Evolutionary conservation across 2,329 filamentous ascomycete genomes (phyloP), one percentile per base, ranked within the genome.

Genomic region (Penicillium sp.): DNA sequence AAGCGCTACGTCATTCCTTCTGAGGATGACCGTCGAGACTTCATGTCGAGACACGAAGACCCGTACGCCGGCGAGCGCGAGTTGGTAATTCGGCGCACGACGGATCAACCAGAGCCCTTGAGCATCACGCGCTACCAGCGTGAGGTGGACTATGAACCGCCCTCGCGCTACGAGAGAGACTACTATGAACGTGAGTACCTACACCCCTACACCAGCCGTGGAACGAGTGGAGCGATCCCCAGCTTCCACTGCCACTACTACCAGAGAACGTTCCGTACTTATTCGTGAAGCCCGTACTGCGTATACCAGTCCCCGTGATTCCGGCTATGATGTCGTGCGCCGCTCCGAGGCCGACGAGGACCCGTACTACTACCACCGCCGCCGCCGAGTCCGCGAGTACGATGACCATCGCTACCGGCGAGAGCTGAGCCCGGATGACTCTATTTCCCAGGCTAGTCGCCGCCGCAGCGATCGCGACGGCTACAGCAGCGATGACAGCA

Each of bases 361-460:
- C 35, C 80, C 84, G 55, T 85, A 85, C 65, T 85, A 84, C 64
- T 85, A 85, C 65, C 81, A 85, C 61, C 79, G 82, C 52, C 75
- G 85, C 62, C 79, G 83, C 53, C 74, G 79, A 39, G 72, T 81
- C 40, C 78, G 80, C 51, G 81, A 84, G 64, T 75, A 81, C 38
- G 80, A 83, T 27, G 76, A 79, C 51, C 76, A 76, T 52, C 70
- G 71, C 57, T 64, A 70, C 53, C 69, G 77, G 19, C 76, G 74
- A 48, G 76, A 79, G 54, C 64, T 82, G 44, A 79, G 78, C 54
- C 79, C 80, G 5, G 71, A 74, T 44, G 80, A 83, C 63, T 81
- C 80, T 14, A 73, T 79, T 44, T 82, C 80, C 10, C 79, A 82
- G 58, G 73, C 76, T 26, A 73, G 73, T 41, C 74, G 76, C 44